phyloP scores from a whole-genome alignment of 2,329 filamentous ascomycete species.

The Arachnomyces sp. region DNA sequence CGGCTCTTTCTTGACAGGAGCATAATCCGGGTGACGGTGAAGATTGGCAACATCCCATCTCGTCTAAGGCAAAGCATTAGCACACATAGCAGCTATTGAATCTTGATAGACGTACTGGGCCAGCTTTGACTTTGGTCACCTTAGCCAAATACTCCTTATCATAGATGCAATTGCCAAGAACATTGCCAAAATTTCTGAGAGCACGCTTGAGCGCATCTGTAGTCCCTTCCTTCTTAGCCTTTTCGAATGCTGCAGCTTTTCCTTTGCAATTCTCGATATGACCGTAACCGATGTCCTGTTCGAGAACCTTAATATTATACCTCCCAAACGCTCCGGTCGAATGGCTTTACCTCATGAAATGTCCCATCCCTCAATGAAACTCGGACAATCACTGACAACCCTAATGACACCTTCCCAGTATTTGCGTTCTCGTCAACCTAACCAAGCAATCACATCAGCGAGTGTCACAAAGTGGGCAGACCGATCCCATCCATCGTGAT shows the following conservation, averaged over 20 bases:
- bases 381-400: conserved; percentile 81
- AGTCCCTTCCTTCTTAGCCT: conserved; percentile 96
- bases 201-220: conserved; percentile 90
- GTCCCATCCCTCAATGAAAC: conserved; percentile 88
- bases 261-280: conserved; percentile 93
- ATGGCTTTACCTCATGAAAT: conserved; percentile 64
- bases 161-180: conserved; percentile 97
- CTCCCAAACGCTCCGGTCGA: neutral
- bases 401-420: conserved; percentile 72
- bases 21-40: conserved; percentile 72
- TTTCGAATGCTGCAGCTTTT: conserved; percentile 93
- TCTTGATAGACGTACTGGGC: conserved; percentile 42
- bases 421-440: conserved; percentile 72
- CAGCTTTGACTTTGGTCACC: conserved; percentile 81
- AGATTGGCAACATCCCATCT: conserved; percentile 74
- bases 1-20: conserved; percentile 51
- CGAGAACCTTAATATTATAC: conserved; percentile 4
- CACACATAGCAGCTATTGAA: conserved; percentile 1
- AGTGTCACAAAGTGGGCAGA: neutral
- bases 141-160: conserved; percentile 89
- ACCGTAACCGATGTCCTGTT: conserved; percentile 82
- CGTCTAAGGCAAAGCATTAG: conserved; percentile 30
- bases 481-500: neutral
- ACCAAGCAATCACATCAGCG: conserved; percentile 1
- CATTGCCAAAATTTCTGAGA: conserved; percentile 86